phyloP scores from a whole-genome alignment of 1,284 basidiomycete genomes.

The Sanghuangporus baumii region DNA sequence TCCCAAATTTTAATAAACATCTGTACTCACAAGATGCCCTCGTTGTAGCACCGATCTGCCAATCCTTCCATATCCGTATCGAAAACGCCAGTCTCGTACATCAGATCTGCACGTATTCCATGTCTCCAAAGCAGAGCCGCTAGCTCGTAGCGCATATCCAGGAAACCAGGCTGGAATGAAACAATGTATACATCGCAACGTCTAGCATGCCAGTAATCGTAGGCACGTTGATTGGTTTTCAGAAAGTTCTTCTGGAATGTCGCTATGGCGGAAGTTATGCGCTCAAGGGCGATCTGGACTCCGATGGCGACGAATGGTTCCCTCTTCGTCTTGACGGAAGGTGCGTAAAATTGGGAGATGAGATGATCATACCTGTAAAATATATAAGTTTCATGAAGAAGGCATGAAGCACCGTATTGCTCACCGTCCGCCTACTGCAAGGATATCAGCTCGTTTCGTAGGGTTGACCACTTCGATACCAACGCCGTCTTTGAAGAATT shows the following conservation, averaged over 20 bases:
- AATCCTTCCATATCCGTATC: constrained; percentile 60
- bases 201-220: constrained; percentile 83
- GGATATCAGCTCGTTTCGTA: constrained; percentile 63
- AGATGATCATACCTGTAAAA: constrained; percentile 65
- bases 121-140: constrained; percentile 76
- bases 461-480: constrained; percentile 69
- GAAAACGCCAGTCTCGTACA: constrained; percentile 70
- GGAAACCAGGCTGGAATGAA: constrained; percentile 69
- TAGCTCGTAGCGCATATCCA: constrained; percentile 75
- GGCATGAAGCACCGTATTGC: constrained; percentile 20
- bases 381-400: not conserved
- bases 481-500: constrained; percentile 68
- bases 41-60: constrained; percentile 59
- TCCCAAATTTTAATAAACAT: not conserved
- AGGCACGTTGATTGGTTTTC: constrained; percentile 70
- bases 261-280: constrained; percentile 68
- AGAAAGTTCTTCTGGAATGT: constrained; percentile 68
- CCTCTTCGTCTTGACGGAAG: constrained; percentile 36
- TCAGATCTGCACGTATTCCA: constrained; percentile 80
- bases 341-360: constrained; percentile 56
- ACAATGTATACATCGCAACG: constrained; percentile 83
- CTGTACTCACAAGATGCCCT: constrained; percentile 67
- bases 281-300: constrained; percentile 75
- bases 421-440: constrained; percentile 77
- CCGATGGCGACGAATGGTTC: constrained; percentile 64